These are phyloP conservation scores for Nitzschia sp. DNA, from an alignment of 108 stramenopile genomes.

Conservation along the genomic window DNA sequence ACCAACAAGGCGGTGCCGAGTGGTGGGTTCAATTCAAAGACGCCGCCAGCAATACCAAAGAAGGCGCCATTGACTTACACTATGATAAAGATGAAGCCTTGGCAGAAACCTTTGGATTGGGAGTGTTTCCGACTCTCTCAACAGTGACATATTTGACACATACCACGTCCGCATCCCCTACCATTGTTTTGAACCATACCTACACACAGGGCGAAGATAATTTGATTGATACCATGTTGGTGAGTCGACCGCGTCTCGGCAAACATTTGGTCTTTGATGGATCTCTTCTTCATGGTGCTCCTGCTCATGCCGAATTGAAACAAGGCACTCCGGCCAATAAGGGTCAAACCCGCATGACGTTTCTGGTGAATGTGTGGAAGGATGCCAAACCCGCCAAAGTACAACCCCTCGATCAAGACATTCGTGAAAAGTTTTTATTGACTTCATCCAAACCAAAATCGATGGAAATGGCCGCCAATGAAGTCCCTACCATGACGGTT, in stretches of 20 bases:
- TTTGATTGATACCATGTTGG: conserved; percentile 48
- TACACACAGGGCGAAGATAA: conserved; percentile 66
- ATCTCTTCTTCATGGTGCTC: conserved; percentile 84
- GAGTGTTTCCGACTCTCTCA: conserved; percentile 77
- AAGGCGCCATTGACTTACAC: conserved; percentile 74
- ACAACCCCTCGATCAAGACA: conserved; percentile 25
- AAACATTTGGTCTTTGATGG: conserved; percentile 92
- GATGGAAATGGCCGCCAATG: conserved; percentile 1
- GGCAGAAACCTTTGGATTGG: conserved; percentile 78
- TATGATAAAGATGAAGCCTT: conserved; percentile 90
- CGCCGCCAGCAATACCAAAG: background rate
- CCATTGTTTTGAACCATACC: conserved; percentile 67
- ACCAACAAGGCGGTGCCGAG: conserved; percentile 54
- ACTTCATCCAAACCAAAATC: too few relatives aligned
- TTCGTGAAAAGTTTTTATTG: conserved; percentile 28
- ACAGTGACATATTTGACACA: conserved; percentile 86
- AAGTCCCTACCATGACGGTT: conserved; percentile 5
- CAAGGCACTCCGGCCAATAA: background rate
- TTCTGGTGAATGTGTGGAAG: conserved; percentile 90
- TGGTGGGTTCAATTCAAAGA: conserved; percentile 88
- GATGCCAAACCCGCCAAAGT: conserved; percentile 58
- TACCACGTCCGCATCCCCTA: conserved; percentile 38
- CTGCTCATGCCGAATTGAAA: conserved; percentile 55
- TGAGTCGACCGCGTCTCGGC: conserved; percentile 66
- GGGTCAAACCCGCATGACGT: conserved; percentile 65